A percentile compares a stretch with the other conserved stretches of the same genome.
Conservation (phyloP, 2,329 filamentous ascomycete genomes). For the Bimuria novae-zelandiae region DNA sequence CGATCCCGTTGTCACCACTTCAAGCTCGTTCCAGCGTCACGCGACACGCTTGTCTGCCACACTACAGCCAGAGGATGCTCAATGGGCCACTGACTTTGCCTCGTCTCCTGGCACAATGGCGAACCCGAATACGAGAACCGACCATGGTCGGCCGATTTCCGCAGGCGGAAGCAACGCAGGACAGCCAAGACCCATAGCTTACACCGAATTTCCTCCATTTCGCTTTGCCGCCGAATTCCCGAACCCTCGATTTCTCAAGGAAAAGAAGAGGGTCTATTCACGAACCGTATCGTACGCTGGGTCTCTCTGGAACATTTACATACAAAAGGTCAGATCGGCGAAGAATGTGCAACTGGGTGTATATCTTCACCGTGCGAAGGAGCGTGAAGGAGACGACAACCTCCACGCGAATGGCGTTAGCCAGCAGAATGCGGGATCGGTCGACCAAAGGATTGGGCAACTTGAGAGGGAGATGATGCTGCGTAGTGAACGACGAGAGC, state of each 20-base stretch:
- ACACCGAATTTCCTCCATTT: constrained; percentile 62
- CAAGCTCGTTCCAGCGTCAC: constrained; percentile 51
- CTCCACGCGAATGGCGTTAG: constrained; percentile 44
- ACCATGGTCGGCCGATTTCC: constrained; percentile 39
- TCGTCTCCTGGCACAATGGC: constrained; percentile 50
- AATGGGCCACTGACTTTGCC: constrained; percentile 61
- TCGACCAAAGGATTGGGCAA: constrained; percentile 59
- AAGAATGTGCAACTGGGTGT: constrained; percentile 63
- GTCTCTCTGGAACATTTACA: constrained; percentile 65
- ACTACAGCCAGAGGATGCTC: constrained; percentile 59
- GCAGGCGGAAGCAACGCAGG: constrained; percentile 42
- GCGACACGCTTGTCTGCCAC: constrained; percentile 55
- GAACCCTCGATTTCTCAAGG: constrained; percentile 60
- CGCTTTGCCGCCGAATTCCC: constrained; percentile 63
- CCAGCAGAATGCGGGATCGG: constrained; percentile 48
- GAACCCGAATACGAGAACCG: constrained; percentile 39
- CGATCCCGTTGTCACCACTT: constrained; percentile 57
- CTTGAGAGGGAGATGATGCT: constrained; percentile 59
- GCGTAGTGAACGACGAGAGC: constrained; percentile 44
- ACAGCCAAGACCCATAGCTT: constrained; percentile 50
- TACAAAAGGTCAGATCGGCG: constrained; percentile 60
- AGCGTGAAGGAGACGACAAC: constrained; percentile 56
- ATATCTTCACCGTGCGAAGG: constrained; percentile 63
- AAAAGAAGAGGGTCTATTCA: constrained; percentile 63
- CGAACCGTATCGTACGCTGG: constrained; percentile 64